Evolutionary conservation across 208 protist genomes (phyloP).

Genomic region (Novymonas esmeraldas): DNA sequence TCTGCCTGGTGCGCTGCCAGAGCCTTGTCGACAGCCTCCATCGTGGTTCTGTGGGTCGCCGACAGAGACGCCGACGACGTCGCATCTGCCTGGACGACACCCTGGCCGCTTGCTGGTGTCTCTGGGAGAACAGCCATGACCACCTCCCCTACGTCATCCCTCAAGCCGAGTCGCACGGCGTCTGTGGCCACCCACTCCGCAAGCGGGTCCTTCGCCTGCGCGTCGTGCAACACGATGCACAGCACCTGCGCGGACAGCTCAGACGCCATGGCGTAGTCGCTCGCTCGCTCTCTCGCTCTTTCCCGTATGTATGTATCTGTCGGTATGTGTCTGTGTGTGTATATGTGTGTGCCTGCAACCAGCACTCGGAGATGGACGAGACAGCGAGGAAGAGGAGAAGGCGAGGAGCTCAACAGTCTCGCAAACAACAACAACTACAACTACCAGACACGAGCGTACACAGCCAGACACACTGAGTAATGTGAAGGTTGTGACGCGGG

Average conservation of each 20-base stretch:
- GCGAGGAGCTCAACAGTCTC: not conserved
- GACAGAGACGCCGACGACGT: not conserved
- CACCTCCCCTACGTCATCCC: constrained; percentile 22
- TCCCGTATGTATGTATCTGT: not conserved
- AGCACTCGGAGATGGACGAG: not conserved
- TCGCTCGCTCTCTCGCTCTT: not conserved
- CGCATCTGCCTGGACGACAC: not conserved
- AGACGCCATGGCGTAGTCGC: no score
- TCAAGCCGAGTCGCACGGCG: constrained; percentile 12
- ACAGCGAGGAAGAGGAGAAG: constrained; percentile 2
- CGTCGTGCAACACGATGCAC: constrained; percentile 45
- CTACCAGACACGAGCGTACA: constrained; percentile 8
- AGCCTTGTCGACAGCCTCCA: constrained; percentile 4
- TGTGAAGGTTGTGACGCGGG: no score
- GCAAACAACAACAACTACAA: constrained; percentile 16
- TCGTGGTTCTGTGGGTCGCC: constrained; percentile 5
- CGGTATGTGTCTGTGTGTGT: not conserved
- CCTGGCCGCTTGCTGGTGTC: not conserved
- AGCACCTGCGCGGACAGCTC: constrained; percentile 20
- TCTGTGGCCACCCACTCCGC: constrained; percentile 37
- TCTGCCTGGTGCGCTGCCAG: constrained; percentile 6
- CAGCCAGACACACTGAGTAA: no score
- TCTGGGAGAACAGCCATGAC: constrained; percentile 13
- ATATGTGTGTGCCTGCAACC: not conserved
- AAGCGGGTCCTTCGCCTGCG: constrained; percentile 29